Percentiles rank a stretch among this genome's conserved stretches.
Conservation (phyloP, 257 asterid genomes). For the Fraxinus anomala region DNA sequence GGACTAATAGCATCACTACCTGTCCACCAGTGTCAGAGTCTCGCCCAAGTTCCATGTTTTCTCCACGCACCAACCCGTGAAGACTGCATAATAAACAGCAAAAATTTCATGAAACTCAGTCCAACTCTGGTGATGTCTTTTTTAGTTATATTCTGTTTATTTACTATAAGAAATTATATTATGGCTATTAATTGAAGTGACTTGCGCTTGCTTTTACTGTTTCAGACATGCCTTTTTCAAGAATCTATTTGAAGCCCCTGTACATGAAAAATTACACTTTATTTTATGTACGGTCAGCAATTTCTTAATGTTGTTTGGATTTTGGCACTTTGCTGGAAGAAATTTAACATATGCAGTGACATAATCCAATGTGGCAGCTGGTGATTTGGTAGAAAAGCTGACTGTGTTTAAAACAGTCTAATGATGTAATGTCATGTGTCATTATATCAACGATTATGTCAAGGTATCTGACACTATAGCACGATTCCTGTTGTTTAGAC, state of each 20-base stretch:
- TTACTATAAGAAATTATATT: background rate
- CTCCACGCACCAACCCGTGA: conserved; percentile 77
- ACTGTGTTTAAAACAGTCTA: too few species aligned
- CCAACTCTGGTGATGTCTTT: background rate
- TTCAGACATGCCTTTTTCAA: background rate
- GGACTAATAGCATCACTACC: conserved; percentile 31
- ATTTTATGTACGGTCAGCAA: background rate
- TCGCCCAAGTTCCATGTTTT: conserved; percentile 78
- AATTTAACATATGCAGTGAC: too few species aligned
- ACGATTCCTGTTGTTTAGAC: background rate
- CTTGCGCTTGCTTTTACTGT: background rate
- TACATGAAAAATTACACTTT: background rate
- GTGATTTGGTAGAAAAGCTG: too few species aligned
- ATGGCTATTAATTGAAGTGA: background rate
- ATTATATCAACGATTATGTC: too few species aligned
- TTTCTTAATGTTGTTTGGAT: too few species aligned
- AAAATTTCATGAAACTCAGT: conserved; percentile 23
- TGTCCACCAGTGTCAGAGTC: conserved; percentile 84
- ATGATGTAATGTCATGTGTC: too few species aligned
- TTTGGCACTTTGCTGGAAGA: too few species aligned
- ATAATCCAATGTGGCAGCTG: too few species aligned
- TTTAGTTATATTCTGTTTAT: background rate
- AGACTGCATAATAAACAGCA: conserved; percentile 46
- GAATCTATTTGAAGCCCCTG: background rate
- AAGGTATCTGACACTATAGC: too few species aligned